phyloP scores from a whole-genome alignment of 2,329 filamentous ascomycete genomes.

The Phialemonium atrogriseum region DNA sequence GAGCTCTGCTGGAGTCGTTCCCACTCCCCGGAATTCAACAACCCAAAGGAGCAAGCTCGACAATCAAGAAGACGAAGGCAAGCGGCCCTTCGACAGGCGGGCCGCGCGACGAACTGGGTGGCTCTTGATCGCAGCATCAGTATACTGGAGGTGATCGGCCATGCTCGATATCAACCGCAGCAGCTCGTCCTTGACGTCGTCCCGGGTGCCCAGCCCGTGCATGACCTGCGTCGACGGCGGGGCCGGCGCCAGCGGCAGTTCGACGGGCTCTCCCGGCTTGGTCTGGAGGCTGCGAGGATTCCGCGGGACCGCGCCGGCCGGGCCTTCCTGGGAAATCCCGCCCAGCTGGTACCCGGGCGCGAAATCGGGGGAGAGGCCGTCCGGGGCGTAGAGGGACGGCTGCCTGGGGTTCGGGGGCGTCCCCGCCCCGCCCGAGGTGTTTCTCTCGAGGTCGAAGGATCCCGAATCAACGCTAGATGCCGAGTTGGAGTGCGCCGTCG shows the following conservation, averaged over 20 bases:
- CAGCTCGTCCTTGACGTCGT: neutral
- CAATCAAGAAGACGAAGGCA: no score
- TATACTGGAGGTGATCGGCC: neutral
- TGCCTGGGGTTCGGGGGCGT: constrained; percentile 32
- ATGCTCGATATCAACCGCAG: neutral
- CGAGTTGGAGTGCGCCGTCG: constrained; percentile 48
- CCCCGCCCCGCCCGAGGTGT: constrained; percentile 40
- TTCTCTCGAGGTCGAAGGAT: constrained; percentile 52
- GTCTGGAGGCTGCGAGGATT: neutral
- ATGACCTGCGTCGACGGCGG: neutral
- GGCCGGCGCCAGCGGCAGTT: neutral
- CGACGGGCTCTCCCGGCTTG: no score
- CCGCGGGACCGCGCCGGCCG: neutral
- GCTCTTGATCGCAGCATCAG: no score
- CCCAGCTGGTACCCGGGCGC: neutral
- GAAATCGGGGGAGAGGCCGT: constrained; percentile 27
- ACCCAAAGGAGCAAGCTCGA: no score
- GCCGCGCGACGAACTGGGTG: no score
- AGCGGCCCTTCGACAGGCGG: no score
- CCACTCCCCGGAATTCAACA: no score
- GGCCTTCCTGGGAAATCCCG: neutral
- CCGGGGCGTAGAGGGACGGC: constrained; percentile 50
- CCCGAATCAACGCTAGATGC: constrained; percentile 45
- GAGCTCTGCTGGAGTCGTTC: no score
- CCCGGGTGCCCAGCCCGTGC: neutral